These are phyloP conservation scores for Colletotrichum sp. DNA, from an alignment of 2,329 filamentous ascomycete species.

Conservation along the genomic window DNA sequence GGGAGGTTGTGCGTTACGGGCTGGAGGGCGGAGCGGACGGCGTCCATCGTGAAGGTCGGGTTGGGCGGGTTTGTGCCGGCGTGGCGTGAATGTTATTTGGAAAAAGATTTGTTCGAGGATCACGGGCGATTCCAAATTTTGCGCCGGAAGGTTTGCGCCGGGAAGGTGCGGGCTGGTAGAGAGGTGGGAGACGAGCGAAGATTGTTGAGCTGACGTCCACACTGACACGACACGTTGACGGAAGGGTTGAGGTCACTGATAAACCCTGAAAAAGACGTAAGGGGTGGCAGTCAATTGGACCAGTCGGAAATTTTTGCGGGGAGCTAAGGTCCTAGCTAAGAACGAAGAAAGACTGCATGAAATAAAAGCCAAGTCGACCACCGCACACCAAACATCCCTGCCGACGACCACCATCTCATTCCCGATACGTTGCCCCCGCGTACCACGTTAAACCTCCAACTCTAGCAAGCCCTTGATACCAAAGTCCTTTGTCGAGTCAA, in stretches of 20 bases:
- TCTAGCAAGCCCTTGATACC: background rate
- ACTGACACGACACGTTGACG: slow-evolving; percentile 16
- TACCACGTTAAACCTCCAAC: background rate
- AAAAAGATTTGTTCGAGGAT: background rate
- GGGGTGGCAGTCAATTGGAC: background rate
- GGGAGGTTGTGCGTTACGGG: slow-evolving; percentile 79
- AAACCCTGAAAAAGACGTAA: slow-evolving; percentile 14
- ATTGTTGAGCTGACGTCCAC: slow-evolving; percentile 13
- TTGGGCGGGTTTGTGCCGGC: background rate
- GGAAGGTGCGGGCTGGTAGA: background rate
- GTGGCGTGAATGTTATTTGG: background rate
- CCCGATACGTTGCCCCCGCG: background rate
- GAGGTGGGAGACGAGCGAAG: background rate
- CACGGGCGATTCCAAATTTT: background rate
- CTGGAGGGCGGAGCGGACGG: slow-evolving; percentile 64
- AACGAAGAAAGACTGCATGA: background rate
- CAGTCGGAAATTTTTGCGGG: slow-evolving; percentile 17
- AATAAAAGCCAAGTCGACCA: background rate
- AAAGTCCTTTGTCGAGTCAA: background rate
- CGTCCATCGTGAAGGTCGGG: slow-evolving; percentile 56
- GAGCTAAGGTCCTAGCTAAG: background rate
- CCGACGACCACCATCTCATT: background rate
- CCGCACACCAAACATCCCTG: background rate
- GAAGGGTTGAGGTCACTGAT: slow-evolving; percentile 21
- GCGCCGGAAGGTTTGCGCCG: background rate